Evolutionary conservation across 805 yeast species (phyloP).

Genomic region (Teunomyces kruisii): DNA sequence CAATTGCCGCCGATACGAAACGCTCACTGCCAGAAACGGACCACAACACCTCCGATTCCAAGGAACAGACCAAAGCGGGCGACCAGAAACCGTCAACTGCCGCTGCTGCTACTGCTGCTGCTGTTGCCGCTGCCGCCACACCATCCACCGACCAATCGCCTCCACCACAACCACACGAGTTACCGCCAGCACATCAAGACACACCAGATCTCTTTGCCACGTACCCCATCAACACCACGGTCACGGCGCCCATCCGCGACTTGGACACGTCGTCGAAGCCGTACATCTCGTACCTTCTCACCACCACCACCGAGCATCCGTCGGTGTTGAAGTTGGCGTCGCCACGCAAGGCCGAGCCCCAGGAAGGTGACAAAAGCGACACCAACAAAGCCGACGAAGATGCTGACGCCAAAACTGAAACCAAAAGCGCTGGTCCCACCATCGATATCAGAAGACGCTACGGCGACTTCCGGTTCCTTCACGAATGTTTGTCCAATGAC

Average conservation of each 20-base stretch:
- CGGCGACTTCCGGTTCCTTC: constrained; percentile 80
- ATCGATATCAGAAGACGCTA: constrained; percentile 69
- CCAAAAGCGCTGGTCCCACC: no score
- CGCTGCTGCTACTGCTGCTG: no score
- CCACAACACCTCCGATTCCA: not conserved
- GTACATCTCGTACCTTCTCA: constrained; percentile 69
- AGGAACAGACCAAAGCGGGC: not conserved
- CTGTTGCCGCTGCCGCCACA: no score
- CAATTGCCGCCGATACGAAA: not conserved
- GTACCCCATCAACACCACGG: constrained; percentile 25
- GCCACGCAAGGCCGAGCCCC: constrained; percentile 7
- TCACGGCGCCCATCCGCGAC: constrained; percentile 65
- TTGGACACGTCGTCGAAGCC: constrained; percentile 69
- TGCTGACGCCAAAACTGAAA: no score
- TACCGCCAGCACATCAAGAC: not conserved
- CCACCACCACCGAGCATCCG: constrained; percentile 64
- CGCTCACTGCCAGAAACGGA: not conserved
- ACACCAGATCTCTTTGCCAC: not conserved
- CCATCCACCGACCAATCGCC: no score
- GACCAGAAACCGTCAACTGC: no score
- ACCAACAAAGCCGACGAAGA: no score
- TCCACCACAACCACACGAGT: not conserved
- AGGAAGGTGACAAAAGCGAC: no score
- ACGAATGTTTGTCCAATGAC: constrained; percentile 71
- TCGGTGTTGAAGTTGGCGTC: constrained; percentile 40